Evolutionary conservation across 169 alveolate genomes (phyloP).

Genomic region (Plasmodium cynomolgi): DNA sequence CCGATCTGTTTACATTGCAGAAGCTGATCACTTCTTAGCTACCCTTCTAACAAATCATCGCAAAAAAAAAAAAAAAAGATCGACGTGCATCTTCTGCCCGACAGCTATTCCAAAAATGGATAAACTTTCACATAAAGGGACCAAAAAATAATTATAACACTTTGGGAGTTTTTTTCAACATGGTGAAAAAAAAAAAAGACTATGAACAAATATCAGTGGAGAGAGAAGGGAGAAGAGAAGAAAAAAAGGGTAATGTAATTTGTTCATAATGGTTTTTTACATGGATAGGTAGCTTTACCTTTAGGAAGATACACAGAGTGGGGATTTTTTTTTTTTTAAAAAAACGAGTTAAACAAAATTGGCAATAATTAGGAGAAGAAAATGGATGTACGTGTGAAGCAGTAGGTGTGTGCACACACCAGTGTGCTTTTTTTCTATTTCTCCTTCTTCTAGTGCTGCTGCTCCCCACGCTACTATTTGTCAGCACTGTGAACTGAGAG

Average conservation of each 20-base stretch:
- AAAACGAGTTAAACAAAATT: background rate
- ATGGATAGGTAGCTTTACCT: background rate
- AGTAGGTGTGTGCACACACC: background rate
- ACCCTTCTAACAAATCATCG: background rate
- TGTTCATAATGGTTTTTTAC: background rate
- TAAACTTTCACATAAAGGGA: background rate
- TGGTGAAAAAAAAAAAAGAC: background rate
- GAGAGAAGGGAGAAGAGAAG: background rate
- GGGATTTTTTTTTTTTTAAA: background rate
- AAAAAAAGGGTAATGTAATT: background rate
- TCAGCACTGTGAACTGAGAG: background rate
- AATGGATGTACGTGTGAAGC: background rate
- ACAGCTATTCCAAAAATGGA: background rate
- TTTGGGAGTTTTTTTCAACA: background rate
- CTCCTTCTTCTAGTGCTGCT: background rate
- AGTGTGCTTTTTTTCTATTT: background rate
- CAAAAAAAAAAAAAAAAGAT: conserved; percentile 1
- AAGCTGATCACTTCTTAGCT: background rate
- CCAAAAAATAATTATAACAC: conserved; percentile 2
- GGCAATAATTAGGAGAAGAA: background rate
- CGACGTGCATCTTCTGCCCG: background rate
- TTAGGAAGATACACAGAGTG: background rate
- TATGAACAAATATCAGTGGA: background rate
- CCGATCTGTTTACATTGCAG: background rate
- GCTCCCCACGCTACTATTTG: background rate